Base-by-base conservation (phyloP, 1,139 yeast genomes). In the Saccharomyces hybrid region DNA sequence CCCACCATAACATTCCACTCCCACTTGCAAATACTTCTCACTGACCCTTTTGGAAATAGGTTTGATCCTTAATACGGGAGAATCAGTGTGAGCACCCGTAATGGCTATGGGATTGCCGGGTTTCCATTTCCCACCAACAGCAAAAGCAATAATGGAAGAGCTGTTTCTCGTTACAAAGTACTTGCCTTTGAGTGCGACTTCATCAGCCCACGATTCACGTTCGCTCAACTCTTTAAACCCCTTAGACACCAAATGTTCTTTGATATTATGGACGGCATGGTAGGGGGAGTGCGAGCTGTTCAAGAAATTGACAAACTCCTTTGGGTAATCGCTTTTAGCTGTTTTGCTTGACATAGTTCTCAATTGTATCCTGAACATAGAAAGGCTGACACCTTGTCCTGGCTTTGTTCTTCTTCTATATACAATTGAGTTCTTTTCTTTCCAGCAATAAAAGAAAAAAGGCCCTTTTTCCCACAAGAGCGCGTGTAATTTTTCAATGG, bases 1-100 rank as follows among this genome's bases (percentile, higher is more conserved):
- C 31, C 99, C 99, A 51, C 99, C 99, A 65, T 93, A 93, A 51
- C 85, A 82, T 70, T 93, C 99, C 5, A 93, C 96, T 44, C 96
- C 98, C 25, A 93, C 83, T 70, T 91, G 97, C 58, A 83, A 79
- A 64, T 84, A 93, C 0, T 96, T 96, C 63, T 87, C 91, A 13
- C 78, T 74, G 7, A 76, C 71, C 64, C 82, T 82, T 64, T 84
- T 82, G 31, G 96, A 88, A 48, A 86, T 76, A n/a, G 99, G 99
- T 73, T 93, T 93, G 63, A 93, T 82, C 64, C 96, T 77, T 60
- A 91, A 76, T 52, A 89, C 84, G n/a, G 99, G 99, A 9, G 96
- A 87, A 69, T 93, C 99, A 0, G 96, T 89, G 67, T 90, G 97
- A 4, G 96, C 96, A 29, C 98, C 99, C 47, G 90, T 84, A 56